Base-by-base conservation (phyloP, 345 rosid genomes). In the Clausena lansium region DNA sequence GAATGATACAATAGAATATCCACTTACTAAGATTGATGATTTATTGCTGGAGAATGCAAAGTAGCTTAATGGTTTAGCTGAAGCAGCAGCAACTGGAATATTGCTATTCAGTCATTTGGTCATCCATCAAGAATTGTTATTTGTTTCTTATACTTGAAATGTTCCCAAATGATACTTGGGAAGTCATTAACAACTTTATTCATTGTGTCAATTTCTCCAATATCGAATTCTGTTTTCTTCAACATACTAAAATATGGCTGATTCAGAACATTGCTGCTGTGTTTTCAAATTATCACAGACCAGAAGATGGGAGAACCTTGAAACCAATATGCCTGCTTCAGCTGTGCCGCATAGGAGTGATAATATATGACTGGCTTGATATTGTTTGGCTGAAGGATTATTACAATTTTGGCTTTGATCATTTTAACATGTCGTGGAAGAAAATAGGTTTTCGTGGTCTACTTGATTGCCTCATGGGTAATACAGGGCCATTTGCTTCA, bases 381-480 rank as follows among this genome's bases (percentile, higher is more conserved):
- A 94, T 97, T 63, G 78, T 90, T 2, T 93, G 91, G 95, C 86
- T 97, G 19, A 97, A 94, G 81, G 74, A 82, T 55, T 97, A 92
- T 77, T 97, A 97, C 88, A 91, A 89, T 75, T 97, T 97, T 25
- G 99, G 99, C 52, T 97, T 97, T 45, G 98, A 94, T 75, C 99
- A 97, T 80, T 97, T 88, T 74, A 88, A 89, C 86, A 82, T 93
- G 86, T 87, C 98, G 0, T 81, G 99, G 91, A 94, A 73, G 88
- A 90, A 91, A 82, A 61, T 77, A 24, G 94, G 99, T 63, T 33
- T 94, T 39, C 71, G 84, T 62, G 98, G 99, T 68, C 92, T 97
- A 13, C 76, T 88, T 1, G 87, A 92, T 73, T 85, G 85, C 47
- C 92, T 96, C 0, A 52, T 94, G 76, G 98, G 98, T 55, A 92